Evolutionary conservation across 345 rosid species (phyloP).

Genomic region (Geranium rotundifolium): DNA sequence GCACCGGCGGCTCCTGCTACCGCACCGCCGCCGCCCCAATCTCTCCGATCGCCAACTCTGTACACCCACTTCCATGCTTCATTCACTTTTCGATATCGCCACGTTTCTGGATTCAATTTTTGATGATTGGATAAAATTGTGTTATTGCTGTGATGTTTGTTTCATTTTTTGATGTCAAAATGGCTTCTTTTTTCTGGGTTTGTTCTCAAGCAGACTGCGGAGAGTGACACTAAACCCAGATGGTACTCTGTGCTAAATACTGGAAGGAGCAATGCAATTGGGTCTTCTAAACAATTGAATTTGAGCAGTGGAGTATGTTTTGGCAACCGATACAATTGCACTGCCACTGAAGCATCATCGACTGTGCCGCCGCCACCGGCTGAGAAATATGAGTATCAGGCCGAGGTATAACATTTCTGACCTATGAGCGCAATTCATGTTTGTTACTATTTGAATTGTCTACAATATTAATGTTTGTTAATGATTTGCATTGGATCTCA

Average conservation of each 20-base stretch:
- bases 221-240: constrained; percentile 29
- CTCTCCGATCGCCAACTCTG: constrained; percentile 37
- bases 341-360: constrained; percentile 53
- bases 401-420: constrained; percentile 43
- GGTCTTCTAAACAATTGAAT: constrained; percentile 18
- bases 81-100: no score
- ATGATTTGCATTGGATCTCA: constrained; percentile 16
- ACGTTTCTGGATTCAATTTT: no score
- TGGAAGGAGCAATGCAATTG: background rate
- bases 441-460: background rate
- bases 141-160: no score
- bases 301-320: constrained; percentile 26
- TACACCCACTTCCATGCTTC: constrained; percentile 5
- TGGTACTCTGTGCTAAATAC: constrained; percentile 32
- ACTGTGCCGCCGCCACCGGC: constrained; percentile 26
- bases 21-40: constrained; percentile 24
- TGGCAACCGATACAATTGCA: constrained; percentile 48
- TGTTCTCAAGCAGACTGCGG: constrained; percentile 26
- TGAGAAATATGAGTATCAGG: constrained; percentile 91
- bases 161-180: no score
- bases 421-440: background rate
- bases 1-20: constrained; percentile 28
- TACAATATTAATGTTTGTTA: background rate
- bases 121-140: no score
- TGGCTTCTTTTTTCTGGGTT: background rate